Conservation (phyloP, 208 protist genomes). For the Eutreptiella sp. region DNA sequence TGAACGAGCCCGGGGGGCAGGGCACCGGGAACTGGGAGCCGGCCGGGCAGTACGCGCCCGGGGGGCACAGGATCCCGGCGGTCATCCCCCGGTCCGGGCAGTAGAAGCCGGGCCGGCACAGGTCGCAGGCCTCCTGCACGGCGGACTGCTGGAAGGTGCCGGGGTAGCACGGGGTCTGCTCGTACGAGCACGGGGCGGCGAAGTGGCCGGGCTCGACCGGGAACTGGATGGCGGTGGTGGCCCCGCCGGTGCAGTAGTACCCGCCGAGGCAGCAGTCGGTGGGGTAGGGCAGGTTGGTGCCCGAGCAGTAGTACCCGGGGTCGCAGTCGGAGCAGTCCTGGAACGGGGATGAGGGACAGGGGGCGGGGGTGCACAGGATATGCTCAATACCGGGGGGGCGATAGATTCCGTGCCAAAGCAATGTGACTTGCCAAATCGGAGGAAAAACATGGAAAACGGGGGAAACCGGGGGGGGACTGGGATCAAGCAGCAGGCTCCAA, state of each 20-base stretch:
- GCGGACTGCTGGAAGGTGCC: slow-evolving; percentile 21
- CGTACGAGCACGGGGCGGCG: slow-evolving; percentile 5
- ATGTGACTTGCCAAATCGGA: too few relatives aligned
- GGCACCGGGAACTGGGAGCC: slow-evolving; percentile 33
- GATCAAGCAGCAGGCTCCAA: too few relatives aligned
- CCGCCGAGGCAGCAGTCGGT: slow-evolving; percentile 39
- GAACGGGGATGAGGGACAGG: too few relatives aligned
- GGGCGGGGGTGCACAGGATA: too few relatives aligned
- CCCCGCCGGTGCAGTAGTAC: slow-evolving; percentile 39
- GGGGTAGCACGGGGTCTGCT: slow-evolving; percentile 25
- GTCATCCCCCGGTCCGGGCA: slow-evolving; percentile 9
- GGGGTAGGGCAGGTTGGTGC: slow-evolving; percentile 23
- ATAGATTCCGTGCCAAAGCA: too few relatives aligned
- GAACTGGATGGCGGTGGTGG: slow-evolving; percentile 30
- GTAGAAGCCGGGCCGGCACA: slow-evolving; percentile 25
- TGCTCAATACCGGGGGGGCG: too few relatives aligned
- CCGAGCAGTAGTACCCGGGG: slow-evolving; percentile 35
- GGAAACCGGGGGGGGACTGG: too few relatives aligned
- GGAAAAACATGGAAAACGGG: too few relatives aligned
- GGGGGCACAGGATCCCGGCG: slow-evolving; percentile 6
- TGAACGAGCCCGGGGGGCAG: slow-evolving; percentile 40
- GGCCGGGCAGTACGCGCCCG: slow-evolving; percentile 28
- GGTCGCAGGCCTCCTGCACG: slow-evolving; percentile 5
- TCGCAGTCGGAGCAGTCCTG: slow-evolving; percentile 28
- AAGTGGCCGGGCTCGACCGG: slow-evolving; percentile 20